Conservation (phyloP, 805 yeast genomes). For the Saccharomycopsis microspora region DNA sequence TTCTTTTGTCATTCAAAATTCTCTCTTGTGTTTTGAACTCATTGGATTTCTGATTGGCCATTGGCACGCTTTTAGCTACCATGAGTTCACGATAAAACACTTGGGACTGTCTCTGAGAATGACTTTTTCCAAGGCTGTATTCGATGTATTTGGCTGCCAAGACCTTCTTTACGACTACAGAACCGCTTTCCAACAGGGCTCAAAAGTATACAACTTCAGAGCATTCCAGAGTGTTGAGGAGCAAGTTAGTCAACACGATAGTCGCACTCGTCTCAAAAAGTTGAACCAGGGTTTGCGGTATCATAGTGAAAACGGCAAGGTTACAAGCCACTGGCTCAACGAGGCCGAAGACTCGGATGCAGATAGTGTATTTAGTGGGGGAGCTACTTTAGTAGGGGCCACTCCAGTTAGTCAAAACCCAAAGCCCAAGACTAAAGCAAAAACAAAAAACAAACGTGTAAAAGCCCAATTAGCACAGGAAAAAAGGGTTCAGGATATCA, state of each 20-base stretch:
- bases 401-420: too few species aligned
- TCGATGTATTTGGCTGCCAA: slow-evolving; percentile 66
- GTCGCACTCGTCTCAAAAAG: slow-evolving; percentile 51
- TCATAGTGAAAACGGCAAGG: slow-evolving; percentile 50
- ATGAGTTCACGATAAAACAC: slow-evolving; percentile 49
- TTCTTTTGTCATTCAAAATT: slow-evolving; percentile 56
- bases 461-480: slow-evolving; percentile 11
- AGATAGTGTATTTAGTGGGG: background rate
- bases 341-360: background rate
- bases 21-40: slow-evolving; percentile 72
- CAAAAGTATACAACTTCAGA: slow-evolving; percentile 67
- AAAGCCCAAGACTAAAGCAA: background rate
- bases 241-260: slow-evolving; percentile 61
- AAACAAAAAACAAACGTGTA: slow-evolving; percentile 2
- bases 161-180: slow-evolving; percentile 76
- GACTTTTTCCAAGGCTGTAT: slow-evolving; percentile 47
- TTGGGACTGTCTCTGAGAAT: slow-evolving; percentile 65
- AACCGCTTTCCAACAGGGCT: slow-evolving; percentile 48
- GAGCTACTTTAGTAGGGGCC: background rate
- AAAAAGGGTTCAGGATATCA: slow-evolving; percentile 10
- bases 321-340: slow-evolving; percentile 70
- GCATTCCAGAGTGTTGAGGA: slow-evolving; percentile 60
- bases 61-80: slow-evolving; percentile 72
- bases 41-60: slow-evolving; percentile 83
- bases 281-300: slow-evolving; percentile 78